Conservation (phyloP, 345 rosid species). For the Noccaea bulbosa region DNA sequence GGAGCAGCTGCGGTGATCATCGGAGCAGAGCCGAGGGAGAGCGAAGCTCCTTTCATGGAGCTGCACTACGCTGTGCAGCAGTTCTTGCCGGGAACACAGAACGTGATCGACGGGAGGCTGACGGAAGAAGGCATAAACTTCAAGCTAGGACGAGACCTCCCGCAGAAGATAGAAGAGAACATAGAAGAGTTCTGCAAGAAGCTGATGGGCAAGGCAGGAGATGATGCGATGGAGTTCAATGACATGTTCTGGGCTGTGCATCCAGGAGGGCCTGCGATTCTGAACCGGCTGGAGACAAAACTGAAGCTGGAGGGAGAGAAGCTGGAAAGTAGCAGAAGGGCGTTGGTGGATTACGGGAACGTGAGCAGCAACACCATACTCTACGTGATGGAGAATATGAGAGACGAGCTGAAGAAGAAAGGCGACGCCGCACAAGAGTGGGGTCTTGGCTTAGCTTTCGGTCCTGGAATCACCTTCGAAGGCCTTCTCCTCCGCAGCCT, state of each 20-base stretch:
- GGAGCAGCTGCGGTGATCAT: conserved; percentile 87
- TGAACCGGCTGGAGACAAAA: conserved; percentile 69
- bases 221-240: conserved; percentile 52
- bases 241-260: conserved; percentile 95
- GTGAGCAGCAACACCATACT: conserved; percentile 87
- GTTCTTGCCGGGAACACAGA: conserved; percentile 82
- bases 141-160: conserved; percentile 90
- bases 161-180: conserved; percentile 85
- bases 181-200: conserved; percentile 80
- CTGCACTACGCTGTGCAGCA: conserved; percentile 78
- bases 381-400: conserved; percentile 87
- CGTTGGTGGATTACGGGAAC: conserved; percentile 84
- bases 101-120: conserved; percentile 76
- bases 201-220: conserved; percentile 57
- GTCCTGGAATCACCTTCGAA: conserved; percentile 97
- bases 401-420: conserved; percentile 68
- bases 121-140: conserved; percentile 89
- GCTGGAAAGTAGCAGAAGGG: conserved; percentile 81
- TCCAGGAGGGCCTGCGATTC: conserved; percentile 94
- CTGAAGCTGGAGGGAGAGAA: conserved; percentile 57
- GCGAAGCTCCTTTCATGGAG: conserved; percentile 87
- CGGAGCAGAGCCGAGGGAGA: conserved; percentile 62
- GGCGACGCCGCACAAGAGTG: conserved; percentile 64
- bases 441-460: conserved; percentile 92
- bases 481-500: conserved; percentile 91